Base-by-base conservation (phyloP, 805 yeast species). In the Danielia reshetovae region DNA sequence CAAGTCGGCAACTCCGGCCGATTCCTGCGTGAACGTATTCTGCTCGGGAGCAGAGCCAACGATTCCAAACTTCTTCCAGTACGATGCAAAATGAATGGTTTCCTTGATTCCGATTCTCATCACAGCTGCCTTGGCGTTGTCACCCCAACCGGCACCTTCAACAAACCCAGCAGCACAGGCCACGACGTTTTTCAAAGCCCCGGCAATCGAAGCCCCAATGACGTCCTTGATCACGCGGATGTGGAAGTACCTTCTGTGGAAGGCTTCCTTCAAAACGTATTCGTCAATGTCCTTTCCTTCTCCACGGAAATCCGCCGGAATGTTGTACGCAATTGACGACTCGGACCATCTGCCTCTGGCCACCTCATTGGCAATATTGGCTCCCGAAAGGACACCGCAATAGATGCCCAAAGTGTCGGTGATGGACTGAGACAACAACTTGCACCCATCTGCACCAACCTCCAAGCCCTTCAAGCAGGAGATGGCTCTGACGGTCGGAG, bases 61-160 rank as follows among this genome's bases (percentile, higher is more conserved):
- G 36, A 47, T 47, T 24, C 49, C 49, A 24, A 51, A 57, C 37
- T 46, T 43, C 38, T 46, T 24, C 43, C 43, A 47, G 49, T 45
- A 45, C 16, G 48, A 43, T 3, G 72, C 64, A 43, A 68, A 68
- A 46, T 61, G 64, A 46, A 68, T 65, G 36, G 55, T 66, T 48
- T 68, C 73, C 39, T 60, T 51, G 29, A 68, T 46, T 3, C 73
- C 73, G 36, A 67, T 57, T 53, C 73, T 60, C 73, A 68, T 68
- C 45, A 68, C 58, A 28, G 73, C 73, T 24, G 72, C 58, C 55
- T 67, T 68, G 42, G 73, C 72, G 39, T 68, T 68, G 55, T 68
- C 73, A 48, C 73, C 73, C 73, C 73, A 68, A 30, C 71, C 71
- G 36, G 57, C 56, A 26, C 73, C 73, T 48, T 66, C 72, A 27